Evolutionary conservation across 306 rosid species (phyloP).

Genomic region (Malus domestica): ASM211411v1 NC_041794.1:8779501-8780000

Average conservation of each 20-base stretch:
- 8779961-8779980: slow-evolving; percentile 72
- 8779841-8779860: slow-evolving; percentile 59
- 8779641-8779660: slow-evolving; percentile 77
- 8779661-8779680: slow-evolving; percentile 44
- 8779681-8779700: slow-evolving; percentile 56
- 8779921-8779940: slow-evolving; percentile 45
- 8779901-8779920: slow-evolving; percentile 37
- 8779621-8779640: slow-evolving; percentile 69
- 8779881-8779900: slow-evolving; percentile 58
- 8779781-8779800: slow-evolving; percentile 84
- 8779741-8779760: slow-evolving; percentile 70
- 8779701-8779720: slow-evolving; percentile 64
- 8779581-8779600: slow-evolving; percentile 63
- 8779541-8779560: slow-evolving; percentile 38
- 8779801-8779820: slow-evolving; percentile 16
- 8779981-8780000: slow-evolving; percentile 79
- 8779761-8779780: slow-evolving; percentile 52
- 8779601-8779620: slow-evolving; percentile 60
- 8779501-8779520: slow-evolving; percentile 36
- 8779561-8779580: slow-evolving; percentile 67
- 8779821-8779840: slow-evolving; percentile 41
- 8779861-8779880: slow-evolving; percentile 62
- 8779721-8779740: slow-evolving; percentile 46
- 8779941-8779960: slow-evolving; percentile 34
- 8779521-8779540: slow-evolving; percentile 27